These are phyloP conservation scores for Berkeleyomyces basicola DNA, from an alignment of 2,329 filamentous ascomycete genomes.

Conservation along the genomic window DNA sequence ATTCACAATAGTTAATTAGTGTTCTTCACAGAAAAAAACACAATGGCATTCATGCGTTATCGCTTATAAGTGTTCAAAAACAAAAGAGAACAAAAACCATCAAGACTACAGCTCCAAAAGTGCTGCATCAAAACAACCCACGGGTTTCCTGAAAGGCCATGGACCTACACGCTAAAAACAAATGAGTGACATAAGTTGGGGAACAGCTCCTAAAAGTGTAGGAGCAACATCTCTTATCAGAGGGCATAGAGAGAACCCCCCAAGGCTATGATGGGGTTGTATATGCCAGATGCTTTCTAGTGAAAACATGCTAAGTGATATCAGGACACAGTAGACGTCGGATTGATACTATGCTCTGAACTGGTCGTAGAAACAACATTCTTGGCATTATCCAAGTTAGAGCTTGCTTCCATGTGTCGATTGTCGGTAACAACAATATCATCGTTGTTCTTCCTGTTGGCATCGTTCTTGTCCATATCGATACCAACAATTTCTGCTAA, in stretches of 20 bases:
- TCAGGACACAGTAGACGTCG: not conserved
- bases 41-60: not conserved
- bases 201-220: not conserved
- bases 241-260: not conserved
- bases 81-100: not conserved
- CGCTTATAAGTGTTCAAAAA: not conserved
- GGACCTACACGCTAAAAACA: not conserved
- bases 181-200: not conserved
- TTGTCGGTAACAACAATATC: conserved; percentile 3
- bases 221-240: not conserved
- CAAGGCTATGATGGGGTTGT: not conserved
- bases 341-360: not conserved
- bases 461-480: conserved; percentile 22
- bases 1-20: not conserved
- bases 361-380: not conserved
- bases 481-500: conserved; percentile 70
- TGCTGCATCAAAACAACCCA: not conserved
- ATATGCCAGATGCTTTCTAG: not conserved
- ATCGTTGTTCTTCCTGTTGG: conserved; percentile 5
- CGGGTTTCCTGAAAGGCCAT: not conserved
- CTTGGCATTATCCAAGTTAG: not conserved
- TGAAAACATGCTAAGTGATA: not conserved
- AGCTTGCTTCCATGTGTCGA: conserved; percentile 4
- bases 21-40: not conserved
- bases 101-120: not conserved